Base-by-base conservation (phyloP, 2,329 filamentous ascomycete species). In the Talaromyces pinophilus region DNA sequence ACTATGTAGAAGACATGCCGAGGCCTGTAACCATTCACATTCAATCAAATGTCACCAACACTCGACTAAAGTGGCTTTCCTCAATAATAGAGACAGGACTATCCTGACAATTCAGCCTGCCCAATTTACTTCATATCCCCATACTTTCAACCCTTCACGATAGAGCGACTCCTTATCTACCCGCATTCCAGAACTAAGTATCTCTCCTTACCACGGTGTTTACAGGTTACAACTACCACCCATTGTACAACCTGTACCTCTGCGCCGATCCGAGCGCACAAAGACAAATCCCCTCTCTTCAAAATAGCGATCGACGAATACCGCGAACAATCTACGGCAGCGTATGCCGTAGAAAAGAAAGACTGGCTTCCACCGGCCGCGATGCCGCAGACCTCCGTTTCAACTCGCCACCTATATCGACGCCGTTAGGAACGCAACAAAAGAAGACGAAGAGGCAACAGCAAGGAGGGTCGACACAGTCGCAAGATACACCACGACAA, bases 351-450 rank as follows among this genome's bases (percentile, higher is more conserved):
- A 70, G 69, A 48, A 42, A 57, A 69, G 69, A 70, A 78, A 40
- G 19, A 44, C 77, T 79, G 77, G 77, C 77, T 78, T 75, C 74
- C 73, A 71, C 70, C 76, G 73, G 71, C 73, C 73, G 75, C 74
- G 73, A 78, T 78, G 77, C 71, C 70, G 73, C 74, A 73, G 72
- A 75, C 73, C 68, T 72, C 73, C 70, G 74, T 75, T 71, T 72
- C 72, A 65, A 70, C 46, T 59, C 71, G 59, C 72, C 71, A 69
- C 71, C 70, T 67, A 64, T 71, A 57, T 68, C 71, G 67, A 70
- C 65, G 67, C 69, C 71, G 46, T 25, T 48, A 57, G 19, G 38
- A 52, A 52, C 6, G n/a, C 42, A 11, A 25, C 42, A 40, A n/a
- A 46, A 38, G 8, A 38, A 40, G 13, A 25, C 25, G 25, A 48